Evolutionary conservation across 176 grass and related monocot species (phyloP), one percentile per base, ranked within the genome.

Genomic region (Eragrostis curvula): DNA sequence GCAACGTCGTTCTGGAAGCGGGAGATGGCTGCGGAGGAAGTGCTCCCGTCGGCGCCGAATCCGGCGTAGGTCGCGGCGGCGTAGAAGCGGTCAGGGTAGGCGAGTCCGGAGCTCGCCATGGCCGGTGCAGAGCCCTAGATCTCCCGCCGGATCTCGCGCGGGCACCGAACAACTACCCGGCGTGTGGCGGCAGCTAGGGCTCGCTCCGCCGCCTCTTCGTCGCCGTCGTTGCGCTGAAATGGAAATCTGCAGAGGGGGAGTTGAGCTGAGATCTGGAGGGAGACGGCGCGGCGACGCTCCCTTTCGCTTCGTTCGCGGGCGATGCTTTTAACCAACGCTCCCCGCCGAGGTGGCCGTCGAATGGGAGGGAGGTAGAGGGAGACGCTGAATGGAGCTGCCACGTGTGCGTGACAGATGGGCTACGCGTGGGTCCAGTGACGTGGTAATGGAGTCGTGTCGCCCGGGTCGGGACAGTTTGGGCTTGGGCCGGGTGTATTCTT

Each of bases 41-140:
- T 50, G 62, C 57, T 60, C 21, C 82, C 68, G 15, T 53, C 60
- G 14, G 45, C 36, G 13, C 84, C 85, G 47, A 99, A 91, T 11
- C 97, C 97, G 16, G 89, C 91, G 85, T 96, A 99, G 44, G 91
- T 50, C 25, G 93, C 91, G 39, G 97, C 93, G 50, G 91, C 93
- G 85, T 96, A 96, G 89, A 99, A 99, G 69, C 89, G 86, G 47
- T 96, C 97, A 24, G 97, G 97, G 85, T 99, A 99, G 60, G 97
- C 90, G 69, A 96, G 91, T 62, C 89, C 91, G 79, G 96, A 89
- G 85, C 86, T 98, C 87, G 89, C 89, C 90, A 92, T 95, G 88
- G 79, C 74, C 61, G 44, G 71, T 53, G 42, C 41, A 7, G n/a
- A 49, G 71, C 85, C 79, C 84, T 79, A 82, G 88, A 90, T 90